phyloP scores from a whole-genome alignment of 192 early-diverging fungal genomes.

The Spinellus fusiger region DNA sequence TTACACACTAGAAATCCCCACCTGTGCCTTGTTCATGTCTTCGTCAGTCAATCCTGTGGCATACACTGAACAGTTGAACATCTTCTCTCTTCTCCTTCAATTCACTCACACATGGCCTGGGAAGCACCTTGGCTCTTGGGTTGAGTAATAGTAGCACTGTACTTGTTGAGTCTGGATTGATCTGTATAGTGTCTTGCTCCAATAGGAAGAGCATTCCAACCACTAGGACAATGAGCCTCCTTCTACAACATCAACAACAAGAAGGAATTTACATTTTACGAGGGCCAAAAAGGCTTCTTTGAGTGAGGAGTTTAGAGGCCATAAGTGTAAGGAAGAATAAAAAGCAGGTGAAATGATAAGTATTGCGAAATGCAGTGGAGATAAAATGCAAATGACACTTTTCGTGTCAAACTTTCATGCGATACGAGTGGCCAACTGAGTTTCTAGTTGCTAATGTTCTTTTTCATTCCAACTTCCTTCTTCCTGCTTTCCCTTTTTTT shows the following conservation, averaged over 20 bases:
- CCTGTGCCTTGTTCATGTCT: constrained; percentile 84
- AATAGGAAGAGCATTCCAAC: background rate
- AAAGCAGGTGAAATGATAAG: background rate
- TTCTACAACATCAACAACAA: background rate
- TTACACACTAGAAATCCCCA: constrained; percentile 94
- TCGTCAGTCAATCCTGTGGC: constrained; percentile 85
- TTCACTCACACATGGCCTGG: constrained; percentile 91
- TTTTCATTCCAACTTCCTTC: background rate
- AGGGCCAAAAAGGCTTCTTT: background rate
- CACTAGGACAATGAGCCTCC: background rate
- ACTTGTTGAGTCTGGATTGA: constrained; percentile 64
- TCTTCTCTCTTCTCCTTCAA: background rate
- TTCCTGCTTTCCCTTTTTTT: too few relatives aligned
- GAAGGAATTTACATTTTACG: background rate
- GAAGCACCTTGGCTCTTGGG: constrained; percentile 91
- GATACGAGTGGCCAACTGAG: background rate
- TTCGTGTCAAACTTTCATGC: background rate
- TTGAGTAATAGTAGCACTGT: constrained; percentile 85
- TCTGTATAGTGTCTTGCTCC: constrained; percentile 25
- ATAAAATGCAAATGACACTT: background rate
- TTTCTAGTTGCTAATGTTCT: background rate
- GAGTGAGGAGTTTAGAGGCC: background rate
- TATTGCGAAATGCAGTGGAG: background rate
- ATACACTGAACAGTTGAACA: constrained; percentile 53
- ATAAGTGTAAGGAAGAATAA: background rate